A percentile compares a stretch with the other conserved stretches of the same genome.
Evolutionary conservation across 805 yeast species (phyloP).

Genomic region (Isabelozyma pseudorhagii): DNA sequence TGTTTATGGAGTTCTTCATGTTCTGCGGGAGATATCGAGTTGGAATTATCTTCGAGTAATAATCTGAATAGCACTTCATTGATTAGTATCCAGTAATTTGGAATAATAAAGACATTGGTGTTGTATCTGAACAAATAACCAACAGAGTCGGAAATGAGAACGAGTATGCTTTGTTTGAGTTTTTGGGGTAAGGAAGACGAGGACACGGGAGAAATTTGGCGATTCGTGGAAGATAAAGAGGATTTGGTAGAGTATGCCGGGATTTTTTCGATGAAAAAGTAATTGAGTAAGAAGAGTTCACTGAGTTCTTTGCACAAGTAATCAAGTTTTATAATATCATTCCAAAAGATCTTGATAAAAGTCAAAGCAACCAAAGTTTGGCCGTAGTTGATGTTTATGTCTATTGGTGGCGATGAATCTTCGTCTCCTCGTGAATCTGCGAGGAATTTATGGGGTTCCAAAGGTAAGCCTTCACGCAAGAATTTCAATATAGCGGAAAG

Average conservation of each 20-base stretch:
- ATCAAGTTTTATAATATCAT: conserved; percentile 53
- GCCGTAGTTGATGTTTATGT: conserved; percentile 29
- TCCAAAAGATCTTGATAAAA: conserved; percentile 69
- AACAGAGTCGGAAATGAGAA: conserved; percentile 25
- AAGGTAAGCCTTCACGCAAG: conserved; percentile 36
- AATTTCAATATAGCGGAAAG: conserved; percentile 61
- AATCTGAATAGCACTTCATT: conserved; percentile 46
- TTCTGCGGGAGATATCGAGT: conserved; percentile 23
- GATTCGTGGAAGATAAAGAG: neutral
- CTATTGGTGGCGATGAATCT: conserved; percentile 11
- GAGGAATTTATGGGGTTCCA: conserved; percentile 24
- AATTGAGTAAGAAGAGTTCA: conserved; percentile 53
- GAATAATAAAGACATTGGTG: conserved; percentile 61
- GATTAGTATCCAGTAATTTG: conserved; percentile 57
- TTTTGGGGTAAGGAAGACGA: conserved; percentile 11
- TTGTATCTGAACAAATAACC: conserved; percentile 45
- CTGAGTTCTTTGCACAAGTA: conserved; percentile 62
- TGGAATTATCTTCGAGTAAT: conserved; percentile 14
- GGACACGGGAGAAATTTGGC: conserved; percentile 3
- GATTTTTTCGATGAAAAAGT: conserved; percentile 34
- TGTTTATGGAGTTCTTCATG: conserved; percentile 38
- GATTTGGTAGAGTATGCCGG: conserved; percentile 6
- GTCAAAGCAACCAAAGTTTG: conserved; percentile 38
- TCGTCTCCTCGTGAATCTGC: conserved; percentile 15
- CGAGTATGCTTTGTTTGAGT: conserved; percentile 25